phyloP scores from a whole-genome alignment of 805 yeast species.

The Myxozyma neotropica region DNA sequence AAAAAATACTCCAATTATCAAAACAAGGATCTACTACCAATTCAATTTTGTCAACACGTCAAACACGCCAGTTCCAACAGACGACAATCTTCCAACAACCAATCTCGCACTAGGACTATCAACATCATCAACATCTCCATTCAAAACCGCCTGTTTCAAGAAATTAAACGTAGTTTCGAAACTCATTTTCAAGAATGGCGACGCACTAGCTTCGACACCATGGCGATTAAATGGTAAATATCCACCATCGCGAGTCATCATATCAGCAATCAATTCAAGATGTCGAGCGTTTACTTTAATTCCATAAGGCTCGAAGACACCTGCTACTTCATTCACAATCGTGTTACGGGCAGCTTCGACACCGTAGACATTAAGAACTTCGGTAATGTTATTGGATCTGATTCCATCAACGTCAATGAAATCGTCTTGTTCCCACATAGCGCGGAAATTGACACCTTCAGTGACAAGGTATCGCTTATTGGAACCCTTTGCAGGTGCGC shows the following conservation, averaged over 20 bases:
- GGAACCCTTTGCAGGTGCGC: constrained; percentile 26
- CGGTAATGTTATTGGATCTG: constrained; percentile 87
- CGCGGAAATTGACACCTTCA: constrained; percentile 96
- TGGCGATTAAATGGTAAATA: constrained; percentile 96
- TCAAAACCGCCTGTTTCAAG: constrained; percentile 92
- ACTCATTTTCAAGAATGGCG: constrained; percentile 98
- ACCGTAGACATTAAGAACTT: constrained; percentile 89
- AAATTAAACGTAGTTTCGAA: constrained; percentile 98
- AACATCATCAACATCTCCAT: constrained; percentile 83
- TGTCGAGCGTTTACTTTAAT: constrained; percentile 91
- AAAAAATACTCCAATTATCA: not conserved
- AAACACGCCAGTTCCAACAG: constrained; percentile 95
- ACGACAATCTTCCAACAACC: constrained; percentile 86
- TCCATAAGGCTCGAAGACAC: constrained; percentile 95
- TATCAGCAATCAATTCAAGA: constrained; percentile 94
- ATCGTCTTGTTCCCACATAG: constrained; percentile 98
- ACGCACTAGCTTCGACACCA: constrained; percentile 94
- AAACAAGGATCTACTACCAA: not conserved
- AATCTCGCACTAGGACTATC: constrained; percentile 92
- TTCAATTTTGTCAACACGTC: constrained; percentile 54
- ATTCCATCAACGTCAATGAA: constrained; percentile 88
- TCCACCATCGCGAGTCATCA: constrained; percentile 99
- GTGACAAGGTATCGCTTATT: constrained; percentile 73
- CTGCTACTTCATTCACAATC: constrained; percentile 91
- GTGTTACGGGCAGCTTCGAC: constrained; percentile 99